Evolutionary conservation across 805 yeast species (phyloP).

Genomic region (Cyberlindnera bimundalis): DNA sequence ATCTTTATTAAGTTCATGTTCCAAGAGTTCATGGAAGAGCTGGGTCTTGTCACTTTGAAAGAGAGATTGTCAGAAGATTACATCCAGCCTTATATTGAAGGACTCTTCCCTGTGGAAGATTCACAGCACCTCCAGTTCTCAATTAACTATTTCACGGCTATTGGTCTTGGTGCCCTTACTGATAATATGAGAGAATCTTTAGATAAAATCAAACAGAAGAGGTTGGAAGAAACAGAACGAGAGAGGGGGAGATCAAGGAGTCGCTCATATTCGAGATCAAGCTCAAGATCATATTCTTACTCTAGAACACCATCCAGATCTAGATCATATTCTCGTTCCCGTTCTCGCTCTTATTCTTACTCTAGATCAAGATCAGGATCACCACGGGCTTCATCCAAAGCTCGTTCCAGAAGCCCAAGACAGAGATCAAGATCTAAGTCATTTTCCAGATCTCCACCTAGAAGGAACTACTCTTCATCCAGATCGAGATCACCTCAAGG

Average conservation of each 20-base stretch:
- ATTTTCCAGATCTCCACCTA: conserved; percentile 9
- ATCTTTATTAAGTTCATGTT: conserved; percentile 79
- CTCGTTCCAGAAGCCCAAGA: conserved; percentile 6
- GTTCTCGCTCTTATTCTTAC: conserved; percentile 5
- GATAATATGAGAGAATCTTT: conserved; percentile 71
- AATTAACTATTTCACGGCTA: conserved; percentile 90
- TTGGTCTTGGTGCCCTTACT: conserved; percentile 80
- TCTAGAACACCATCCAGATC: conserved; percentile 1
- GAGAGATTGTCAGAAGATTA: conserved; percentile 50
- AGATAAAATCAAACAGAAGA: conserved; percentile 20
- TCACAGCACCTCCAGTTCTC: conserved; percentile 65
- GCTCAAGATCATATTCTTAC: conserved; percentile 18
- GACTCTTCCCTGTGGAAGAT: conserved; percentile 60
- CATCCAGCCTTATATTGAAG: conserved; percentile 44
- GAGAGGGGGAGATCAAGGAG: conserved; percentile 24
- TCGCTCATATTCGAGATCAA: conserved; percentile 22
- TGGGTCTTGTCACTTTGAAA: conserved; percentile 55
- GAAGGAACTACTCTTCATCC: conserved; percentile 1
- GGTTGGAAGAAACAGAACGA: conserved; percentile 26
- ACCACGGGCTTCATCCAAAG: background rate
- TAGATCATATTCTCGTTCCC: conserved; percentile 1
- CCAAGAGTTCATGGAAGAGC: conserved; percentile 71
- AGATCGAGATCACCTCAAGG: conserved; percentile 6
- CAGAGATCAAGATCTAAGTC: conserved; percentile 11
- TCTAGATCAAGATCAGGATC: conserved; percentile 3